Conservation (phyloP, 306 rosid species). For the Lathyrus oleraceus region DNA sequence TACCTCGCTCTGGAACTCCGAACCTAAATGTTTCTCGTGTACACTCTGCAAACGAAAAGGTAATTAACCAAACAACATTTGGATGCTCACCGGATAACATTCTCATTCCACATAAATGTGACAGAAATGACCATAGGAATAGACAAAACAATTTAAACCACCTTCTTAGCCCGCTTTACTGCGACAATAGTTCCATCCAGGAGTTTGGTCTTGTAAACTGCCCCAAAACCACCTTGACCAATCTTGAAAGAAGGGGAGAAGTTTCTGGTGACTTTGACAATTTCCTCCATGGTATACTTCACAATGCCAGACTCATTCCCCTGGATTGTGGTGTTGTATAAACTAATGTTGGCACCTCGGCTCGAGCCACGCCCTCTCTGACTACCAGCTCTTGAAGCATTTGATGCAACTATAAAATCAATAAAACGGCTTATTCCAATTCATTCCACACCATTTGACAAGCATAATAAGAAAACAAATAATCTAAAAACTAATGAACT, state of each 20-base stretch:
- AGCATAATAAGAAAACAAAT: too few relatives aligned
- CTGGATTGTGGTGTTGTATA: conserved; percentile 45
- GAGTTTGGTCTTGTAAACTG: conserved; percentile 82
- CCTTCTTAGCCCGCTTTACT: conserved; percentile 95
- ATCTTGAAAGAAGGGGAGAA: conserved; percentile 82
- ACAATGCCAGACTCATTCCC: conserved; percentile 57
- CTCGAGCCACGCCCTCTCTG: conserved; percentile 49
- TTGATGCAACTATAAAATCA: conserved; percentile 48
- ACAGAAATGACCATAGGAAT: conserved; percentile 9
- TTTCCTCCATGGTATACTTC: conserved; percentile 70
- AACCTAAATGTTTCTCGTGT: conserved; percentile 75
- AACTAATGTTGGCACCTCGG: conserved; percentile 39
- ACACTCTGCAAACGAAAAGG: conserved; percentile 54
- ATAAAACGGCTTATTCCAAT: conserved; percentile 30
- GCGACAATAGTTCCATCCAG: conserved; percentile 73
- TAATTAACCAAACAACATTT: conserved; percentile 18
- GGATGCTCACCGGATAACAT: conserved; percentile 7
- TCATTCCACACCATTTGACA: conserved; percentile 12
- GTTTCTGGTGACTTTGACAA: conserved; percentile 67
- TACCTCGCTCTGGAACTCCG: conserved; percentile 86
- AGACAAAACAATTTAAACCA: conserved; percentile 29
- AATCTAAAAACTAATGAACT: too few relatives aligned
- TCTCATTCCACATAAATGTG: conserved; percentile 18
- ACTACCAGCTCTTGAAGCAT: conserved; percentile 49
- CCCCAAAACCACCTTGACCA: conserved; percentile 98